phyloP scores from a whole-genome alignment of 192 early-diverging fungal genomes.

The Coemansia sp. region DNA sequence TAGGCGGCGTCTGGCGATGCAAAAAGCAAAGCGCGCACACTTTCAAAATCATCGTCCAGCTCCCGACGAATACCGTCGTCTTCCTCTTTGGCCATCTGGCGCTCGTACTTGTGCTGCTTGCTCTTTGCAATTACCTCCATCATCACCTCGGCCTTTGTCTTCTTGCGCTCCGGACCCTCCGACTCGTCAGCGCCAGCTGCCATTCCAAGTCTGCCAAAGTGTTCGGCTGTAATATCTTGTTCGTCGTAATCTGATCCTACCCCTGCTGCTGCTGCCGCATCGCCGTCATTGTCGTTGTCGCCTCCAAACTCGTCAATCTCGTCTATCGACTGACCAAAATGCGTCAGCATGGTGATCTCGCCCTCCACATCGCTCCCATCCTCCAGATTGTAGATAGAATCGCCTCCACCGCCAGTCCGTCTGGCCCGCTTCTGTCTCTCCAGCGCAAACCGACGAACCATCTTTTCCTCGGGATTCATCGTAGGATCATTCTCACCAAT shows the following conservation, averaged over 20 bases:
- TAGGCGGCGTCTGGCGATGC: slow-evolving; percentile 13
- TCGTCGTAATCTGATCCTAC: not conserved
- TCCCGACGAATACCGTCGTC: slow-evolving; percentile 77
- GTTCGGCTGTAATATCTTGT: slow-evolving; percentile 37
- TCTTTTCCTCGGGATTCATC: slow-evolving; percentile 92
- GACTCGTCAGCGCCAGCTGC: slow-evolving; percentile 25
- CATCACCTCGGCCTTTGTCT: slow-evolving; percentile 95
- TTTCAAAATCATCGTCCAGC: slow-evolving; percentile 87
- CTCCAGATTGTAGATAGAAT: slow-evolving; percentile 80
- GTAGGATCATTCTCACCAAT: slow-evolving; percentile 90
- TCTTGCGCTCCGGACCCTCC: slow-evolving; percentile 54
- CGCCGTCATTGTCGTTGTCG: slow-evolving; percentile 46
- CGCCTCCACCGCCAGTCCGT: not conserved
- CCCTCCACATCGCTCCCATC: slow-evolving; percentile 63
- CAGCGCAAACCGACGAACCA: slow-evolving; percentile 89
- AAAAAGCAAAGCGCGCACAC: slow-evolving; percentile 74
- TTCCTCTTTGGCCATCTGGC: slow-evolving; percentile 85
- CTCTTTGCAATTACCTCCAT: slow-evolving; percentile 97
- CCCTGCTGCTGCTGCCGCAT: slow-evolving; percentile 12
- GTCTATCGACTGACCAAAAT: slow-evolving; percentile 88
- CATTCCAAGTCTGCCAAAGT: slow-evolving; percentile 19
- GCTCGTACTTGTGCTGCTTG: slow-evolving; percentile 92
- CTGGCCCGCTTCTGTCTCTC: slow-evolving; percentile 65
- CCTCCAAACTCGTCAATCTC: slow-evolving; percentile 85
- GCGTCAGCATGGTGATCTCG: slow-evolving; percentile 74